Percentiles rank a stretch among this genome's conserved stretches.
Conservation (phyloP, 495 filamentous ascomycete genomes). For the Aspergillus incahuasiensis region DNA sequence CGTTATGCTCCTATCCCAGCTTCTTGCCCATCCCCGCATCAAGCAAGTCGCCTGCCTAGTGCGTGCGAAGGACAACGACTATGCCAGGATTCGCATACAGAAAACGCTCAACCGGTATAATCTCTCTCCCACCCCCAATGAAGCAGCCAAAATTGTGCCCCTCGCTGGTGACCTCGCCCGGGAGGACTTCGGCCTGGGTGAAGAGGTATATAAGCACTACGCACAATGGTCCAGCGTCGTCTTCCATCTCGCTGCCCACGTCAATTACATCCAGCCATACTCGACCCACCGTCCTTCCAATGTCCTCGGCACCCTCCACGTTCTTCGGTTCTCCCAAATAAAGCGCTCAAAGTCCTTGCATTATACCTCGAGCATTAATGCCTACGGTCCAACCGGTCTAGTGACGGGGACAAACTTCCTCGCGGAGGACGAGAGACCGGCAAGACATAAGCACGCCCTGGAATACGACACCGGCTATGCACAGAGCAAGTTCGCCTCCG, state of each 20-base stretch:
- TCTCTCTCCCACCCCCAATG: background rate
- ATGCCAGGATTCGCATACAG: background rate
- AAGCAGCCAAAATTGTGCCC: conserved; percentile 5
- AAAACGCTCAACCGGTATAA: background rate
- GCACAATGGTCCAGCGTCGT: conserved; percentile 16
- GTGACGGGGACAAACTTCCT: background rate
- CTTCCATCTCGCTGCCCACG: conserved; percentile 16
- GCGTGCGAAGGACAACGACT: background rate
- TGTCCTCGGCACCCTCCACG: conserved; percentile 7
- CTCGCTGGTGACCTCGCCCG: conserved; percentile 7
- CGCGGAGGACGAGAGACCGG: conserved; percentile 9
- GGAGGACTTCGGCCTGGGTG: conserved; percentile 2
- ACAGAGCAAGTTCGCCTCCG: conserved; percentile 16
- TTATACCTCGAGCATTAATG: conserved; percentile 17
- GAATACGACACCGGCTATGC: conserved; percentile 13
- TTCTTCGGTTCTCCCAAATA: conserved; percentile 9
- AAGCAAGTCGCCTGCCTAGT: conserved; percentile 12
- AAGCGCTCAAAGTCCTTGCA: conserved; percentile 12
- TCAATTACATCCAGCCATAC: conserved; percentile 16
- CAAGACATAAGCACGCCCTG: conserved; percentile 1
- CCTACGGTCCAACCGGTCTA: conserved; percentile 5
- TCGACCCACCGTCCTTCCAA: conserved; percentile 15
- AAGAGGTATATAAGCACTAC: background rate
- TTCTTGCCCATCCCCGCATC: conserved; percentile 6
- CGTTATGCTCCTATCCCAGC: conserved; percentile 1